Evolutionary conservation across 768 basidiomycete genomes (phyloP).

Genomic region (Boletus rubropictus): DNA sequence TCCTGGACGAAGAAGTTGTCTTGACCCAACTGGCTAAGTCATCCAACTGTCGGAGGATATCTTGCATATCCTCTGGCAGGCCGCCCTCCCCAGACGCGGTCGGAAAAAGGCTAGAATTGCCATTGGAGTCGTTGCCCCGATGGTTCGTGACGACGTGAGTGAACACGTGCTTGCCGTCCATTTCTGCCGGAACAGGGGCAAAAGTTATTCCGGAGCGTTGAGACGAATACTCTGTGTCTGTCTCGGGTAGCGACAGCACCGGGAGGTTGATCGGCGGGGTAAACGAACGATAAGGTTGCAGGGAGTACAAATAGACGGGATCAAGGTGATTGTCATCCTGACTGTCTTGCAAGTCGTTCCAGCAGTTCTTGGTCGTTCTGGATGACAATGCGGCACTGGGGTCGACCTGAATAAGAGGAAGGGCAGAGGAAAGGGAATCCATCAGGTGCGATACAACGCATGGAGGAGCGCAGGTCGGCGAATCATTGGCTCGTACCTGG

Average conservation of each 20-base stretch:
- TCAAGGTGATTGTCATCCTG: background rate
- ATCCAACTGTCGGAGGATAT: conserved; percentile 24
- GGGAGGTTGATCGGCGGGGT: conserved; percentile 18
- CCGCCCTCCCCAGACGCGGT: conserved; percentile 4
- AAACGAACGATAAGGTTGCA: conserved; percentile 4
- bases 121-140: background rate
- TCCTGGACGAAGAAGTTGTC: conserved; percentile 14
- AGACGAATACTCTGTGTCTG: conserved; percentile 5
- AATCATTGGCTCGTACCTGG: background rate
- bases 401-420: background rate
- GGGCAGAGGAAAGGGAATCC: background rate
- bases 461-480: background rate
- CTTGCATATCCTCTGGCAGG: conserved; percentile 26
- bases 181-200: conserved; percentile 11
- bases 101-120: background rate
- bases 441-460: conserved; percentile 6
- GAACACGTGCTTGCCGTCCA: conserved; percentile 12
- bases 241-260: background rate
- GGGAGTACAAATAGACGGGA: background rate
- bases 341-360: background rate
- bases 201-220: conserved; percentile 18
- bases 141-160: conserved; percentile 13
- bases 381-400: background rate
- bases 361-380: background rate
- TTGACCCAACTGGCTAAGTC: conserved; percentile 26